These are phyloP conservation scores for Aphanomyces euteiches DNA, from an alignment of 352 stramenopile genomes.

Conservation along the genomic window DNA sequence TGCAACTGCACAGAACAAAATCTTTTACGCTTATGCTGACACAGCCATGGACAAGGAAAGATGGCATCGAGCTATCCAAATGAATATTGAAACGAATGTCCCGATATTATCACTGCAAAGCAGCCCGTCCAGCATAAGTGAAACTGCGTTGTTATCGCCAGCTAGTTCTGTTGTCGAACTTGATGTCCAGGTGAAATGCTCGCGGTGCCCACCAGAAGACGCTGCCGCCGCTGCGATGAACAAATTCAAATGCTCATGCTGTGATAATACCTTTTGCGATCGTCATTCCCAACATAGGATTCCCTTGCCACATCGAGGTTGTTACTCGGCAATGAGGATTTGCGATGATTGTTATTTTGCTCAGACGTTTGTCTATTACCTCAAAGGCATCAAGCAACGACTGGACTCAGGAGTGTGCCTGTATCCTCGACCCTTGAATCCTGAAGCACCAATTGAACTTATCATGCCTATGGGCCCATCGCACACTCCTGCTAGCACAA, in stretches of 20 bases:
- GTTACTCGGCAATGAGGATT: conserved; percentile 83
- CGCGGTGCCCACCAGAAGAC: conserved; percentile 14
- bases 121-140: conserved; percentile 12
- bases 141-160: conserved; percentile 11
- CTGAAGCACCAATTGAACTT: conserved; percentile 78
- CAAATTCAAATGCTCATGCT: conserved; percentile 65
- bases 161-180: conserved; percentile 8
- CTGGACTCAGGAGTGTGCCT: conserved; percentile 83
- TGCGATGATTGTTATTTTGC: conserved; percentile 80
- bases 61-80: conserved; percentile 86
- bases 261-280: conserved; percentile 72
- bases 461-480: conserved; percentile 83
- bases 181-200: conserved; percentile 14
- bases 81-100: conserved; percentile 77
- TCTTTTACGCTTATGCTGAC: conserved; percentile 86
- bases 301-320: conserved; percentile 67
- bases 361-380: conserved; percentile 82
- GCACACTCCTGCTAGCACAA: conserved; percentile 76
- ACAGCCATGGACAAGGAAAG: conserved; percentile 88
- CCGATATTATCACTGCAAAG: conserved; percentile 40
- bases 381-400: conserved; percentile 79
- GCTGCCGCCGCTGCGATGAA: conserved; percentile 1
- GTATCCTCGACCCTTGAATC: conserved; percentile 80
- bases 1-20: conserved; percentile 82
- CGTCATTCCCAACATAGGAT: conserved; percentile 78